phyloP scores from a whole-genome alignment of 192 early-diverging fungal genomes.

The Umbelopsis sp. region DNA sequence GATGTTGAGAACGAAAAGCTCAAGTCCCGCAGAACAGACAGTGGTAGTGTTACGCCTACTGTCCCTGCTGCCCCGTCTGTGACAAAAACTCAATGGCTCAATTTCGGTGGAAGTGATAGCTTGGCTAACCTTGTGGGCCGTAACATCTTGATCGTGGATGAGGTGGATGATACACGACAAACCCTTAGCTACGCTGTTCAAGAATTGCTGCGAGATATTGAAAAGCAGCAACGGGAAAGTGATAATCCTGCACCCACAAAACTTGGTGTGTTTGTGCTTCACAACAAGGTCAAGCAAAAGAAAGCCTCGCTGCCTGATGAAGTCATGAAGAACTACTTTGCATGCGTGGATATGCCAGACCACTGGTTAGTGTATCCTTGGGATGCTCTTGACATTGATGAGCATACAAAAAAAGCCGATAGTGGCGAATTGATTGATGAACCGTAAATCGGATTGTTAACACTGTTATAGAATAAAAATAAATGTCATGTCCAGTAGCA shows the following conservation, averaged over 20 bases:
- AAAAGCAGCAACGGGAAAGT: conserved; percentile 30
- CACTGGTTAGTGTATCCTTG: conserved; percentile 77
- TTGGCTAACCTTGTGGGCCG: conserved; percentile 67
- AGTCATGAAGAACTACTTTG: conserved; percentile 67
- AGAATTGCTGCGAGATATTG: conserved; percentile 73
- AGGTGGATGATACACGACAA: conserved; percentile 77
- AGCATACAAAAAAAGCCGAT: conserved; percentile 62
- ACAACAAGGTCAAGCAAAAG: conserved; percentile 82
- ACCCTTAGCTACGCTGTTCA: conserved; percentile 75
- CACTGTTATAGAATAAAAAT: neutral
- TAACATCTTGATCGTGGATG: conserved; percentile 77
- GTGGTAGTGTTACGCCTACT: conserved; percentile 6
- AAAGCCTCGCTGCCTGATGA: conserved; percentile 58
- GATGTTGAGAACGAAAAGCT: conserved; percentile 44
- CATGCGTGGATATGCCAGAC: conserved; percentile 74
- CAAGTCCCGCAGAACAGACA: conserved; percentile 3
- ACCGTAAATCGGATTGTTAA: neutral
- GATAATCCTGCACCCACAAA: conserved; percentile 44
- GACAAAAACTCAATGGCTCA: conserved; percentile 82
- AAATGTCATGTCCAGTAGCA: neutral
- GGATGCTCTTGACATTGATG: conserved; percentile 73
- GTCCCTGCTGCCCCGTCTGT: conserved; percentile 55
- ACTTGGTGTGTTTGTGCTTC: conserved; percentile 76
- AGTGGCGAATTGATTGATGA: neutral
- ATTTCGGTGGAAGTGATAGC: conserved; percentile 68